A percentile compares a stretch with the other conserved stretches of the same genome.
These are phyloP conservation scores for Canariomyces notabilis DNA, from an alignment of 2,329 filamentous ascomycete genomes.

Conservation along the genomic window DNA sequence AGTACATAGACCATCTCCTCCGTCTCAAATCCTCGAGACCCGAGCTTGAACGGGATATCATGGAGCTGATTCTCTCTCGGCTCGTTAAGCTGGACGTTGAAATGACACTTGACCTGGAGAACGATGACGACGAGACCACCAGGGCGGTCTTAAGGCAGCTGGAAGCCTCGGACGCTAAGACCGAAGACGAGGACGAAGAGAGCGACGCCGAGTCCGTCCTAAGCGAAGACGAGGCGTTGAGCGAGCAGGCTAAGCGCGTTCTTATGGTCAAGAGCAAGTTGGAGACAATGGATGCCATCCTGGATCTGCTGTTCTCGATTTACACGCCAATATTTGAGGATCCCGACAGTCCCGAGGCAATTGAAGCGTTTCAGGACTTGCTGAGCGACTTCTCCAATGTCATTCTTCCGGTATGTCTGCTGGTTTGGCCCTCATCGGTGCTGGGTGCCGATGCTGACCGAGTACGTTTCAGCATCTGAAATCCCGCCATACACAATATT, in stretches of 20 bases:
- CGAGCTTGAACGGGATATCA: conserved; percentile 71
- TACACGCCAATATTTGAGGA: conserved; percentile 70
- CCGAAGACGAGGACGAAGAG: conserved; percentile 51
- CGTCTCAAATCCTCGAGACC: conserved; percentile 72
- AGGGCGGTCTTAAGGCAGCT: conserved; percentile 62
- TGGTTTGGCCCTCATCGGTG: background rate
- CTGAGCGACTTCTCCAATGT: conserved; percentile 81
- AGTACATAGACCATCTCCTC: conserved; percentile 84
- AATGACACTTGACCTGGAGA: conserved; percentile 88
- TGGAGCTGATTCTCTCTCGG: conserved; percentile 77
- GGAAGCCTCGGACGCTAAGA: conserved; percentile 35
- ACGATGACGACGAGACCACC: conserved; percentile 83
- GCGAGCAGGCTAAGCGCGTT: conserved; percentile 58
- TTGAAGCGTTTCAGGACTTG: conserved; percentile 71
- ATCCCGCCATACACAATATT: conserved; percentile 89
- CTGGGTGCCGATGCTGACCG: conserved; percentile 2
- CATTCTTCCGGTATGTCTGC: conserved; percentile 63
- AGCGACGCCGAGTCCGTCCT: conserved; percentile 67
- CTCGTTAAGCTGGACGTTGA: conserved; percentile 93
- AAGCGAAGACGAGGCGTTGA: conserved; percentile 63
- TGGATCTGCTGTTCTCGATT: conserved; percentile 81
- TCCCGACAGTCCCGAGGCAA: conserved; percentile 62
- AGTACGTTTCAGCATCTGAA: conserved; percentile 31
- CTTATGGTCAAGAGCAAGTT: conserved; percentile 75
- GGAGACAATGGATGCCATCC: conserved; percentile 83